phyloP scores from a whole-genome alignment of 1,139 yeast genomes.

The Sugiyamaella castrensis region DNA sequence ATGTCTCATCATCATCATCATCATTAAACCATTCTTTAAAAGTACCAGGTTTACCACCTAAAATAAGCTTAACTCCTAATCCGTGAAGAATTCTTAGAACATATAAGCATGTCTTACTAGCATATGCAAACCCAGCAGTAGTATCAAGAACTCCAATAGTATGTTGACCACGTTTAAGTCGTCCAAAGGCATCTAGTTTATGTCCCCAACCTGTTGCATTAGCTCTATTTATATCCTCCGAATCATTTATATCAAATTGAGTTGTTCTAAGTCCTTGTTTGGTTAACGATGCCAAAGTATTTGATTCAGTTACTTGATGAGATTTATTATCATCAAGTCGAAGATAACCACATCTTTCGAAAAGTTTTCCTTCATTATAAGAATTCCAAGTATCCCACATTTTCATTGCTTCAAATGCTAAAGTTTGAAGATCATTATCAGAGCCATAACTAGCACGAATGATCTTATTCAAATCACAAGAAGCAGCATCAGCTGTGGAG shows the following conservation, averaged over 20 bases:
- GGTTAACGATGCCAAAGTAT: slow-evolving; percentile 11
- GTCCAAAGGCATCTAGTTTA: slow-evolving; percentile 14
- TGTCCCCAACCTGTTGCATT: slow-evolving; percentile 15
- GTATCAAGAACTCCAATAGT: slow-evolving; percentile 17
- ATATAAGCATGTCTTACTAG: slow-evolving; percentile 17
- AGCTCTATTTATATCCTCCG: slow-evolving; percentile 15
- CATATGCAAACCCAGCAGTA: slow-evolving; percentile 18
- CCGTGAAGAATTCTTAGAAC: slow-evolving; percentile 25
- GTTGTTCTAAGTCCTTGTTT: slow-evolving; percentile 14
- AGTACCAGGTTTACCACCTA: slow-evolving; percentile 30
- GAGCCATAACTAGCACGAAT: slow-evolving; percentile 43
- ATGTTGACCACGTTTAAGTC: slow-evolving; percentile 11
- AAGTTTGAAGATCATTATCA: slow-evolving; percentile 37
- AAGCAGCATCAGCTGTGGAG: slow-evolving; percentile 39
- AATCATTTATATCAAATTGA: slow-evolving; percentile 14
- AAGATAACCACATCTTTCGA: slow-evolving; percentile 15
- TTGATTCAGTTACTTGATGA: slow-evolving; percentile 12
- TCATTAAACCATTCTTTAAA: slow-evolving; percentile 24
- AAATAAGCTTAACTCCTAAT: slow-evolving; percentile 37
- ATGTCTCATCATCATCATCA: slow-evolving; percentile 21
- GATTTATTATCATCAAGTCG: slow-evolving; percentile 15
- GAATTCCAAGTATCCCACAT: slow-evolving; percentile 31
- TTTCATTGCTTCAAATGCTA: slow-evolving; percentile 40
- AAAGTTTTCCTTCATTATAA: slow-evolving; percentile 5
- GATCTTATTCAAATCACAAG: slow-evolving; percentile 43